These are phyloP conservation scores for Plantago ovata DNA, from an alignment of 257 asterid genomes.

Conservation along the genomic window DNA sequence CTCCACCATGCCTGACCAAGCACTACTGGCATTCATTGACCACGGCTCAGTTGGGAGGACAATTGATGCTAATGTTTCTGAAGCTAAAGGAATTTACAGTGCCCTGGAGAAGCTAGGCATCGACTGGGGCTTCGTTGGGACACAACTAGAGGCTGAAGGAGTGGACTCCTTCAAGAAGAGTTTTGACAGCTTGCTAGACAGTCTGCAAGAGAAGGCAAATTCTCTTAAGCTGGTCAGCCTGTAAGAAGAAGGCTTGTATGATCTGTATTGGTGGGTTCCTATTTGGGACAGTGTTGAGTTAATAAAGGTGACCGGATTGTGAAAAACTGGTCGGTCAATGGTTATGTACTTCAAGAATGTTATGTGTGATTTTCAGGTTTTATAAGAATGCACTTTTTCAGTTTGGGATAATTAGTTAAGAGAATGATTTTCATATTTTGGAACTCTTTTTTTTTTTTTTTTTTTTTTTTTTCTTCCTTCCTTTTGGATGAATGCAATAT, in stretches of 20 bases:
- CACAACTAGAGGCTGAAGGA: constrained; percentile 91
- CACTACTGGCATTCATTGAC: constrained; percentile 88
- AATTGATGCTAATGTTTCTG: constrained; percentile 79
- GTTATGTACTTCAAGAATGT: constrained; percentile 22
- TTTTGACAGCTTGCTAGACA: constrained; percentile 89
- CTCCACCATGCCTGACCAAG: constrained; percentile 99
- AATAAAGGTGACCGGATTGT: constrained; percentile 34
- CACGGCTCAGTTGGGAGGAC: constrained; percentile 94
- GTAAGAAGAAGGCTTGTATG: constrained; percentile 22
- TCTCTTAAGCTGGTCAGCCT: constrained; percentile 71
- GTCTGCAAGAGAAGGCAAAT: constrained; percentile 95
- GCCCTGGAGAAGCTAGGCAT: constrained; percentile 94
- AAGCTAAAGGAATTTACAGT: constrained; percentile 84
- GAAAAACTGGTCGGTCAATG: constrained; percentile 29
- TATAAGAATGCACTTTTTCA: not conserved
- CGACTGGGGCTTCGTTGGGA: constrained; percentile 78
- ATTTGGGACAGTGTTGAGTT: constrained; percentile 19
- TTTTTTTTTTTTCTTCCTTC: no score
- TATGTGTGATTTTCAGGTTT: constrained; percentile 24
- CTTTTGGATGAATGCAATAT: no score
- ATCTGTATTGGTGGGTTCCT: constrained; percentile 5
- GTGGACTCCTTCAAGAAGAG: constrained; percentile 97
- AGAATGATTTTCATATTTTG: not conserved
- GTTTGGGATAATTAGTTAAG: not conserved
- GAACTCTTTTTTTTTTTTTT: no score